A percentile compares a stretch with the other conserved stretches of the same genome.
Evolutionary conservation across 2,329 filamentous ascomycete genomes (phyloP).

Genomic region (Paecilomyces formosus): DNA sequence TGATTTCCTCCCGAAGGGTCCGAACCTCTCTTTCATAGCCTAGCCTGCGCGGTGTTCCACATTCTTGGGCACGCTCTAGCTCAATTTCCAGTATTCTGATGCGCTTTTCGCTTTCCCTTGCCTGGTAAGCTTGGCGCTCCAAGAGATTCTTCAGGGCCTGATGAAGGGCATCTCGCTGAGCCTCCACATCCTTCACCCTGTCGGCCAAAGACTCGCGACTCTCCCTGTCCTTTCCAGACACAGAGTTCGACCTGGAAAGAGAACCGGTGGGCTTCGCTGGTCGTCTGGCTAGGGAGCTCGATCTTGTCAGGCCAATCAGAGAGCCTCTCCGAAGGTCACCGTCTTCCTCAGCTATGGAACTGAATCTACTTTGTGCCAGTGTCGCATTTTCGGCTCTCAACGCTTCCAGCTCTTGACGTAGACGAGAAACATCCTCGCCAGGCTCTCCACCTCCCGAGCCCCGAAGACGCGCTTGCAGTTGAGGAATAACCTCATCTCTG

Average conservation of each 20-base stretch:
- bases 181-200: slow-evolving; percentile 82
- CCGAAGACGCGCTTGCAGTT: slow-evolving; percentile 61
- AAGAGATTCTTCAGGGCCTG: slow-evolving; percentile 77
- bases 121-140: slow-evolving; percentile 77
- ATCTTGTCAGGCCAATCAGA: slow-evolving; percentile 51
- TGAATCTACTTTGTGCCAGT: slow-evolving; percentile 46
- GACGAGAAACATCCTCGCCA: slow-evolving; percentile 49
- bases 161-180: slow-evolving; percentile 88
- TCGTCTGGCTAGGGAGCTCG: slow-evolving; percentile 59
- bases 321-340: slow-evolving; percentile 37
- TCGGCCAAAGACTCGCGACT: slow-evolving; percentile 66
- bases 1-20: slow-evolving; percentile 75
- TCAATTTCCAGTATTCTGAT: slow-evolving; percentile 70
- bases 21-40: slow-evolving; percentile 80
- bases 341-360: slow-evolving; percentile 55
- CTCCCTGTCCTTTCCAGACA: slow-evolving; percentile 47
- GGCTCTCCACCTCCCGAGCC: slow-evolving; percentile 27
- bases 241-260: slow-evolving; percentile 53
- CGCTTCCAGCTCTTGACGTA: slow-evolving; percentile 76
- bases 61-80: slow-evolving; percentile 61
- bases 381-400: slow-evolving; percentile 47
- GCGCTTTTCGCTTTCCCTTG: slow-evolving; percentile 73
- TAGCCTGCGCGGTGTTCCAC: slow-evolving; percentile 61
- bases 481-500: slow-evolving; percentile 77
- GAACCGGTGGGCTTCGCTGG: slow-evolving; percentile 38